phyloP scores from a whole-genome alignment of 1,284 basidiomycete species.

The Austroboletus novae-zelandiae region DNA sequence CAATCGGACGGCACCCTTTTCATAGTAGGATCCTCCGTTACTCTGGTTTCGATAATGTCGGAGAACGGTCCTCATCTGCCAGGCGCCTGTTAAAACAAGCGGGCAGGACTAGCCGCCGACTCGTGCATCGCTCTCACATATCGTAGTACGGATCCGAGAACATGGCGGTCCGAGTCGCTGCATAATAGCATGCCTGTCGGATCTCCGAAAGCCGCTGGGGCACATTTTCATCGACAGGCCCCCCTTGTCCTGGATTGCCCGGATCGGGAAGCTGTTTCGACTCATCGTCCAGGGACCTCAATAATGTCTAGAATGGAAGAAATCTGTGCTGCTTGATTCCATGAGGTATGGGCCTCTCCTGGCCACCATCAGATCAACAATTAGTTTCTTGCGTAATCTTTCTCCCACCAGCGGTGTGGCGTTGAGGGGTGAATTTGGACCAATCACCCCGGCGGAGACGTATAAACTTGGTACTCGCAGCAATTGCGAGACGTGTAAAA shows the following conservation, averaged over 20 bases:
- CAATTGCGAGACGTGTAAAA: constrained; percentile 13
- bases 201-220: constrained; percentile 7
- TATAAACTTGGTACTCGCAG: constrained; percentile 12
- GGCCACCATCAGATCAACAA: constrained; percentile 5
- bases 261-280: constrained; percentile 11
- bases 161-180: not conserved
- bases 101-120: not conserved
- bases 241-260: not conserved
- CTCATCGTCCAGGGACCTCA: constrained; percentile 10
- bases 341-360: constrained; percentile 21
- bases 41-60: not conserved
- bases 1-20: not conserved
- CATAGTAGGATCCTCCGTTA: constrained; percentile 1
- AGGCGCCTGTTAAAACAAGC: not conserved
- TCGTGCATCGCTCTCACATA: not conserved
- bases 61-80: not conserved
- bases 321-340: constrained; percentile 9
- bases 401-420: constrained; percentile 14
- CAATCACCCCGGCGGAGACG: constrained; percentile 6
- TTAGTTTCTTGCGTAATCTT: constrained; percentile 14
- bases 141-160: not conserved
- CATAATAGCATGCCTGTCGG: not conserved
- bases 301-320: constrained; percentile 26
- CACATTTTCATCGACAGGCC: constrained; percentile 2
- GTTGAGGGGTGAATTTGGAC: constrained; percentile 2